Evolutionary conservation across 2,329 filamentous ascomycete species (phyloP).

Genomic region (Aspergillus cejpii): DNA sequence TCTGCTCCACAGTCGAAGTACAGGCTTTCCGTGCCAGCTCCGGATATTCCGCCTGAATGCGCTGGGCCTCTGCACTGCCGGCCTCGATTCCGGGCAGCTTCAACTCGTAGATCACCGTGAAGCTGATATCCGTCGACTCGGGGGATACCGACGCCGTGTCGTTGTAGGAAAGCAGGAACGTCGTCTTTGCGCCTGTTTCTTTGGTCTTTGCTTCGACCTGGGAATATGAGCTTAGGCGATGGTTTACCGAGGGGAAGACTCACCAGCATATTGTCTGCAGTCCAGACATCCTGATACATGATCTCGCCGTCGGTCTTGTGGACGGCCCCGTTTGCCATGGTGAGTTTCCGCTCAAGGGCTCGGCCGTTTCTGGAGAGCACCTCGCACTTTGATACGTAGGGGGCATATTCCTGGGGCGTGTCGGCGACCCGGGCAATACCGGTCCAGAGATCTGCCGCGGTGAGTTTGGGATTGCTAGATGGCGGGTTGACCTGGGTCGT

Average conservation of each 20-base stretch:
- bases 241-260: too few relatives aligned
- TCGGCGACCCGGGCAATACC: not conserved
- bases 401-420: not conserved
- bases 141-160: not conserved
- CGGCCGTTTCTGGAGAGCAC: not conserved
- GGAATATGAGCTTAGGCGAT: not conserved
- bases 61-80: not conserved
- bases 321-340: not conserved
- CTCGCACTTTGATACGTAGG: not conserved
- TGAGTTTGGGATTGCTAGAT: not conserved
- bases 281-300: not conserved
- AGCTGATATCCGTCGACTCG: not conserved
- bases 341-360: not conserved
- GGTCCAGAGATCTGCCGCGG: not conserved
- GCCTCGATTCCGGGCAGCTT: not conserved
- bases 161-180: not conserved
- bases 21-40: not conserved
- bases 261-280: not conserved
- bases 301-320: not conserved
- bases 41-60: not conserved
- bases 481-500: not conserved
- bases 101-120: not conserved
- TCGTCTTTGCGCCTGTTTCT: not conserved
- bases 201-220: not conserved
- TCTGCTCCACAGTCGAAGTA: not conserved